Conservation (phyloP, 176 grass and related monocot species). For the Triticum urartu region DNA sequence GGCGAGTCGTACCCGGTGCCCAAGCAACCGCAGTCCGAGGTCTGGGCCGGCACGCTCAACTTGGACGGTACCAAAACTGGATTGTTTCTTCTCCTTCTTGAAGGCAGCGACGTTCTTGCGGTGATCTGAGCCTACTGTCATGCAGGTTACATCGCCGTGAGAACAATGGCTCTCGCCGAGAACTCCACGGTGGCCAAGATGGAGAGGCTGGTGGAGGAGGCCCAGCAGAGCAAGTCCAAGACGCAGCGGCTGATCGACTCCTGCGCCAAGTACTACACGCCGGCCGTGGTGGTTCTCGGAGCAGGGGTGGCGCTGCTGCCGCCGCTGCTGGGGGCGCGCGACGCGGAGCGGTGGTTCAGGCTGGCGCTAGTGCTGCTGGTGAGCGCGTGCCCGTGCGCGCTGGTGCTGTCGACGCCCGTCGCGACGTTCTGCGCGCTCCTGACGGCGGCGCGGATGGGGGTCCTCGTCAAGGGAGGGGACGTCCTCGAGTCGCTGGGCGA, state of each 20-base stretch:
- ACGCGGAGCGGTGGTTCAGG: slow-evolving; percentile 36
- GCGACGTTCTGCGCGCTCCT: slow-evolving; percentile 66
- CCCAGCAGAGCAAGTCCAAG: slow-evolving; percentile 59
- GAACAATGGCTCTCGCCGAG: slow-evolving; percentile 50
- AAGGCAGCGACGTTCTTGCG: neutral
- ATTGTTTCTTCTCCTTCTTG: neutral
- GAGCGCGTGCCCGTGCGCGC: slow-evolving; percentile 72
- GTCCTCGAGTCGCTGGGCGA: slow-evolving; percentile 56
- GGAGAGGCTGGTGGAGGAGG: slow-evolving; percentile 69
- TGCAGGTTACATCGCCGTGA: slow-evolving; percentile 64
- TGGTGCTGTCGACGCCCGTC: slow-evolving; percentile 75
- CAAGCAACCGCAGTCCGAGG: slow-evolving; percentile 43
- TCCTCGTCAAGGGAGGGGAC: slow-evolving; percentile 73
- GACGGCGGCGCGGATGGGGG: slow-evolving; percentile 48
- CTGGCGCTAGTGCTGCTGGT: slow-evolving; percentile 64
- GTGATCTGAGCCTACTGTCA: neutral
- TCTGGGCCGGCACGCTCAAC: slow-evolving; percentile 82
- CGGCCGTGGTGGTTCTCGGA: slow-evolving; percentile 51
- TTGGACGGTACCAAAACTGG: slow-evolving; percentile 36
- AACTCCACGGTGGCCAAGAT: slow-evolving; percentile 80
- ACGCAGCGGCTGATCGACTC: slow-evolving; percentile 71
- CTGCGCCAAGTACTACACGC: slow-evolving; percentile 75
- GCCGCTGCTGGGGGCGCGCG: slow-evolving; percentile 10
- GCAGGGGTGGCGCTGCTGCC: slow-evolving; percentile 46
- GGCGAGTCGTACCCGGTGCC: slow-evolving; percentile 73